Conservation (phyloP, 2,329 filamentous ascomycete genomes). For the Moelleriella libera region DNA sequence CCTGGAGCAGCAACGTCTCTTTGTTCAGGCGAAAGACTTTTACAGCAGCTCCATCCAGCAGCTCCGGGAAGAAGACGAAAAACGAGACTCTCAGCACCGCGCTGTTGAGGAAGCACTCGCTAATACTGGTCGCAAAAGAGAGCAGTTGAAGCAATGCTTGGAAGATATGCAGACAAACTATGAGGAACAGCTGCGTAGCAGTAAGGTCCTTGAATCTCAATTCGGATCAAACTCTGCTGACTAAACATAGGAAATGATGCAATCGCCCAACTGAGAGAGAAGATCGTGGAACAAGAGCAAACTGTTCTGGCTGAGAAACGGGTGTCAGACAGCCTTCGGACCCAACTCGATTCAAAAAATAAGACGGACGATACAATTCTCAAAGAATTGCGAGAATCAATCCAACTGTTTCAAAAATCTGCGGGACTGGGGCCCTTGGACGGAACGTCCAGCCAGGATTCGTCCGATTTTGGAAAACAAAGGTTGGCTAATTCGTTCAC, state of each 20-base stretch:
- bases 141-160: constrained; percentile 17
- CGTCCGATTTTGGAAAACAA: too few species aligned
- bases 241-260: constrained; percentile 9
- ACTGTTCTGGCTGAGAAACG: constrained; percentile 1
- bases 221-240: too few species aligned
- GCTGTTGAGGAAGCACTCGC: constrained; percentile 14
- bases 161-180: constrained; percentile 11
- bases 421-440: background rate
- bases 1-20: constrained; percentile 30
- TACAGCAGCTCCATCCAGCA: constrained; percentile 19
- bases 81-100: constrained; percentile 8
- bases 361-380: background rate
- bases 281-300: constrained; percentile 8
- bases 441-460: background rate
- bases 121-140: constrained; percentile 14
- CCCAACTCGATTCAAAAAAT: background rate
- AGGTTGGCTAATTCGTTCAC: too few species aligned
- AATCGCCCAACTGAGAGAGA: constrained; percentile 11
- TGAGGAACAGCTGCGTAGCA: constrained; percentile 9
- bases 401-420: background rate
- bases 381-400: background rate
- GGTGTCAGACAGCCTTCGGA: background rate
- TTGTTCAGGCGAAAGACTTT: constrained; percentile 15
- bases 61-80: constrained; percentile 16
- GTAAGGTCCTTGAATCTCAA: constrained; percentile 6